Percentiles rank a stretch among this genome's conserved stretches.
Evolutionary conservation across 2,329 filamentous ascomycete species (phyloP).

Genomic region (Neofusicoccum kwambonambiense): DNA sequence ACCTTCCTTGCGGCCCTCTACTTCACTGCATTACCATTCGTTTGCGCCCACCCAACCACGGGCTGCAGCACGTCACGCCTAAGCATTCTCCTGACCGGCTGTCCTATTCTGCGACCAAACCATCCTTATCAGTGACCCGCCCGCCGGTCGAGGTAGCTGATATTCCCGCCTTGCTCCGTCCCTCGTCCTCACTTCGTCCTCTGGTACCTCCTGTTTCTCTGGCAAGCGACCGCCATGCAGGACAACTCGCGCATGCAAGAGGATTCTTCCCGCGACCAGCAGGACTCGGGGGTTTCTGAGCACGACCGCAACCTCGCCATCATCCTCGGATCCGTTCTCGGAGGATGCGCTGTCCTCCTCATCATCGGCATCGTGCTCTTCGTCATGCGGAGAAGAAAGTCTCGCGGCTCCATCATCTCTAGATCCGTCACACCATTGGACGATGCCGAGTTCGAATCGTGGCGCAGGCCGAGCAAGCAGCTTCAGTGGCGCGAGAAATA

Average conservation of each 20-base stretch:
- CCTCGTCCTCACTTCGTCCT: not conserved
- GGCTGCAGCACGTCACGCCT: not conserved
- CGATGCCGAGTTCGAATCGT: slow-evolving; percentile 42
- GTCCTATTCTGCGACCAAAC: not conserved
- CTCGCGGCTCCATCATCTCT: slow-evolving; percentile 30
- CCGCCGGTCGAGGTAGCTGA: not conserved
- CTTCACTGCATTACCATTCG: not conserved
- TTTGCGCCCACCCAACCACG: not conserved
- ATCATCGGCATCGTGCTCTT: slow-evolving; percentile 31
- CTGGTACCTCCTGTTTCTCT: not conserved
- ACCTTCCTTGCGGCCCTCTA: not conserved
- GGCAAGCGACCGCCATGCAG: not conserved
- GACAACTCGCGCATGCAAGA: not conserved
- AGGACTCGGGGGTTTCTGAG: not conserved
- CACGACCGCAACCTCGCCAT: slow-evolving; percentile 32
- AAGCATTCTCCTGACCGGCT: not conserved
- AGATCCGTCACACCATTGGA: slow-evolving; percentile 40
- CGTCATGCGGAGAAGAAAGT: slow-evolving; percentile 33
- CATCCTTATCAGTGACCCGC: not conserved
- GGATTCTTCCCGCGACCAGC: not conserved
- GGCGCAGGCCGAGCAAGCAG: slow-evolving; percentile 39
- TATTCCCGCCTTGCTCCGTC: not conserved
- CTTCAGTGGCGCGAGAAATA: slow-evolving; percentile 34
- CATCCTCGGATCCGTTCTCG: slow-evolving; percentile 35
- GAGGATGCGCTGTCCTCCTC: slow-evolving; percentile 31